These are phyloP conservation scores for Phytophthora fragariaefolia DNA, from an alignment of 352 stramenopile genomes.

Conservation along the genomic window DNA sequence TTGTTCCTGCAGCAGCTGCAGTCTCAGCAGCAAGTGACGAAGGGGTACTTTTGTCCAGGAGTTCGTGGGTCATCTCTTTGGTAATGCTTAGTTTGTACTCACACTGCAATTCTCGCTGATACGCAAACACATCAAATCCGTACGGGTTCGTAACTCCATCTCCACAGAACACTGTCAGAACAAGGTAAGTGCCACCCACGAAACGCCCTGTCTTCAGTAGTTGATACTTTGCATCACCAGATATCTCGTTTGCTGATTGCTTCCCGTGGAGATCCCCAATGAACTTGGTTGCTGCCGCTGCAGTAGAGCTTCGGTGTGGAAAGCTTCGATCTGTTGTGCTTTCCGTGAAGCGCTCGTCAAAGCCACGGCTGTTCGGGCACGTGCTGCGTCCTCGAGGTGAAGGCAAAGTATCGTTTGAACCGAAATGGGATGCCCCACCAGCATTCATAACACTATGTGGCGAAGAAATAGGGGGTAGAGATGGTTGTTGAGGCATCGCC, in stretches of 20 bases:
- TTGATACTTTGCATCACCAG: constrained; percentile 53
- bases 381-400: constrained; percentile 14
- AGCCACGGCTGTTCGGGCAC: constrained; percentile 5
- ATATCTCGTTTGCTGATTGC: constrained; percentile 26
- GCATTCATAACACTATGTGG: constrained; percentile 23
- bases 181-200: constrained; percentile 65
- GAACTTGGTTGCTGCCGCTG: constrained; percentile 30
- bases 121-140: constrained; percentile 70
- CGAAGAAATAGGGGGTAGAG: constrained; percentile 61
- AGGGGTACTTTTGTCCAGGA: constrained; percentile 66
- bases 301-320: constrained; percentile 21
- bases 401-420: constrained; percentile 5
- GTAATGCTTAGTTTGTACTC: constrained; percentile 64
- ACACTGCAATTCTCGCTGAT: constrained; percentile 50
- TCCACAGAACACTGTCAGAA: constrained; percentile 75
- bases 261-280: constrained; percentile 43
- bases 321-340: constrained; percentile 1
- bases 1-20: constrained; percentile 67
- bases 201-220: constrained; percentile 74
- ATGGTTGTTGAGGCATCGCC: constrained; percentile 66
- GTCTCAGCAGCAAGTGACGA: constrained; percentile 59
- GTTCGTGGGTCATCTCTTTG: constrained; percentile 66
- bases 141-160: constrained; percentile 71
- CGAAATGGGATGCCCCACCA: background rate
- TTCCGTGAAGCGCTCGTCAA: constrained; percentile 10